Base-by-base conservation (phyloP, 2,329 filamentous ascomycete genomes). In the Periconia digitata region DNA sequence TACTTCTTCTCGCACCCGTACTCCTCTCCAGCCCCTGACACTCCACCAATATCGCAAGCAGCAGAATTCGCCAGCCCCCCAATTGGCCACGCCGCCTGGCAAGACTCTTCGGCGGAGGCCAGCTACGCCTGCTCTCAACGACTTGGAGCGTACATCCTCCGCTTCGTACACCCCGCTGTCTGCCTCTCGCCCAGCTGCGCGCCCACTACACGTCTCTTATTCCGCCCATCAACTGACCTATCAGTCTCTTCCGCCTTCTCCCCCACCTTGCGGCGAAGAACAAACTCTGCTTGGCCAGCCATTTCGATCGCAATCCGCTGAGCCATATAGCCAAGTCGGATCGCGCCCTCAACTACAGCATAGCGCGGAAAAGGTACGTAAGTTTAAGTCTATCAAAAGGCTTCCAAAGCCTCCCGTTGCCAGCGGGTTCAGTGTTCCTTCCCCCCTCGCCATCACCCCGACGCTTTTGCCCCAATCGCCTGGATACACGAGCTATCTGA, bases 1-100 rank as follows among this genome's bases (percentile, higher is more conserved):
- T 4, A 53, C 57, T 15, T 65, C 66, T 23, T 60, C 66, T 6
- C 64, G 64, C 20, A 64, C 65, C 24, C 64, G 64, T 18, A 64
- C 65, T 27, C 65, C 67, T 4, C 35, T 67, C 17, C 69, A 69
- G 38, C 57, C 62, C 3, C 58, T 73, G n/a, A 64, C 70, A 18
- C 57, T 73, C 17, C 70, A 71, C 59, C 68, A 72, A 47, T 73
- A 72, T 46, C 69, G 71, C 47, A 69, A 67, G 49, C 68, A 69
- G 53, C 67, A 71, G 43, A 56, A 62, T 32, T 66, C 66, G 40
- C 67, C 71, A 6, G 58, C 53, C n/a, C 56, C 61, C 35, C 60
- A 59, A 32, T 54, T 60, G 13, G 58, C 51, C 12, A 63, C 66
- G 13, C 62, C 64, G 34, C 47, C 55, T n/a, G 63, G 64, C 36